Conservation (phyloP, 805 yeast genomes). For the Monosporozyma unispora region DNA sequence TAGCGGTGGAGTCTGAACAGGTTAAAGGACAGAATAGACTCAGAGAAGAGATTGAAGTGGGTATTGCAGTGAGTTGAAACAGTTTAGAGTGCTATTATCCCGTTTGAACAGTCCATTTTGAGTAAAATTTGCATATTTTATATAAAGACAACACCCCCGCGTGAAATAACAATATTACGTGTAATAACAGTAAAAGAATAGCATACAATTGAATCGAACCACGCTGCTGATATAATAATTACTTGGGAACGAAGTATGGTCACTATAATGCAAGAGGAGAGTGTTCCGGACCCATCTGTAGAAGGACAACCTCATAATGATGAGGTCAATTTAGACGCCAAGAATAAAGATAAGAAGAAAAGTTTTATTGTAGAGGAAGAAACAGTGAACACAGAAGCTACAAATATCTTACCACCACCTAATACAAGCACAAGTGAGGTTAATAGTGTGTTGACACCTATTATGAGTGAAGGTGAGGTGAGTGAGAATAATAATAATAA, state of each 20-base stretch:
- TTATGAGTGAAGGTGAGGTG: neutral
- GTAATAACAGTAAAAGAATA: no score
- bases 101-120: no score
- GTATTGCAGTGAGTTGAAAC: no score
- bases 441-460: neutral
- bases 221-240: no score
- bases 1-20: no score
- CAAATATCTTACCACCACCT: constrained; percentile 24
- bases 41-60: no score
- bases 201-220: no score
- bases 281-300: neutral
- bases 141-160: no score
- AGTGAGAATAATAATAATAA: neutral
- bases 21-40: no score
- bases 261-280: neutral
- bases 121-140: no score
- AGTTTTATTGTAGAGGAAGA: constrained; percentile 54
- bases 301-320: neutral
- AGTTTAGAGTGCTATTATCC: no score
- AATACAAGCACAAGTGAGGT: neutral
- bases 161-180: no score
- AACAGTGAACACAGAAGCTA: constrained; percentile 41
- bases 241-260: neutral
- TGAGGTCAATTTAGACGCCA: neutral
- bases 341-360: constrained; percentile 4